phyloP scores from a whole-genome alignment of 2,329 filamentous ascomycete genomes.

The Colletotrichum sp. region DNA sequence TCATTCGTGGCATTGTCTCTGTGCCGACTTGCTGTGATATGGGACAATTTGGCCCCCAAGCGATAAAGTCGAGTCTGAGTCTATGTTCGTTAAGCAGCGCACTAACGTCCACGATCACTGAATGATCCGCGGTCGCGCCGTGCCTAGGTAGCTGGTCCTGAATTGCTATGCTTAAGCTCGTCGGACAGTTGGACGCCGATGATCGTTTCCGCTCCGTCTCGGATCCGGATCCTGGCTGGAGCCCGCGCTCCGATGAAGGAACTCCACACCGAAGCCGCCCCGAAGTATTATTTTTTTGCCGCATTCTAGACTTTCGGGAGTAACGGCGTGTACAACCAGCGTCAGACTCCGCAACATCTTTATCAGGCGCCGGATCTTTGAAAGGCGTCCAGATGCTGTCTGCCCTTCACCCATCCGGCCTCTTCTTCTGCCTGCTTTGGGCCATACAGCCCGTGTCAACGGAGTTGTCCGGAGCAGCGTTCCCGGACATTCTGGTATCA shows the following conservation, averaged over 20 bases:
- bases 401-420: background rate
- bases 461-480: background rate
- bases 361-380: background rate
- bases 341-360: background rate
- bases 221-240: constrained; percentile 4
- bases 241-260: constrained; percentile 1
- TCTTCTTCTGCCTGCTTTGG: background rate
- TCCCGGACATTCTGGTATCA: background rate
- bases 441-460: background rate
- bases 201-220: background rate
- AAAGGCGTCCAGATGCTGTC: background rate
- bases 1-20: background rate
- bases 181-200: background rate
- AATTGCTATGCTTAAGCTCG: background rate
- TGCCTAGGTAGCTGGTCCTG: background rate
- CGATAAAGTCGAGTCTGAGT: background rate
- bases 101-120: background rate
- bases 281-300: background rate
- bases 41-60: background rate
- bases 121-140: background rate
- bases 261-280: background rate
- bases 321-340: background rate
- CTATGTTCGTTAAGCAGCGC: background rate
- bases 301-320: background rate
- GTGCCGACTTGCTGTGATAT: background rate